Evolutionary conservation across 352 stramenopile species (phyloP), one percentile per base, ranked within the genome.

Genomic region (Globisporangium paroecandrum): DNA sequence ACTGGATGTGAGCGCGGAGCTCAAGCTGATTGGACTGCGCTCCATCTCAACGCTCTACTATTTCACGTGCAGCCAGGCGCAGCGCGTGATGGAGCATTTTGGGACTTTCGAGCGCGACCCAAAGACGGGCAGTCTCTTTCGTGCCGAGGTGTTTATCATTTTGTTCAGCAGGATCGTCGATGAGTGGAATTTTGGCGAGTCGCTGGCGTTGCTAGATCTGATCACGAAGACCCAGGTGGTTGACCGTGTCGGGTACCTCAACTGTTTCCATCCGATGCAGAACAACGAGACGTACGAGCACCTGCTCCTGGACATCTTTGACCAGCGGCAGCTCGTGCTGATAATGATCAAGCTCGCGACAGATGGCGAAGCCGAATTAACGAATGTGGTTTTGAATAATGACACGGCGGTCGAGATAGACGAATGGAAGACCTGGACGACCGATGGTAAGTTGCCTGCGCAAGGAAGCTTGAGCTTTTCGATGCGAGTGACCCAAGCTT

Each of bases 81-180:
- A 93, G 72, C 81, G 85, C 9, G 65, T 93, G 49, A 93, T 93
- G 85, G 85, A 93, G 62, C 78, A 91, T 58, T 93, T 91, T 59
- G 82, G 81, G 27, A 89, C 82, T 18, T 93, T 90, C 54, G 85
- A 91, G 67, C 77, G 83, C 27, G 69, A 90, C 13, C 62, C 76
- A 10, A 70, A 77, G 34, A 86, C 82, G 3, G 83, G 83, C 3
- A 75, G 59, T 8, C 68, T 93, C 0, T 78, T 87, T 46, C 79
- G 85, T 36, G 79, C 82, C 18, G 85, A 93, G 71, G 85, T 90
- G 18, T 87, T 93, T 46, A 73, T 93, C 27, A 86, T 91, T 58
- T 58, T 93, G 0, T 89, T 90, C 62, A 81, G 67, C 36, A 73
- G 82, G 34, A 87, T 87, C 22, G 73, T 91, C 10, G 85, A 93